Conservation (phyloP, 1,284 basidiomycete genomes). For the Peniophora sp. region DNA sequence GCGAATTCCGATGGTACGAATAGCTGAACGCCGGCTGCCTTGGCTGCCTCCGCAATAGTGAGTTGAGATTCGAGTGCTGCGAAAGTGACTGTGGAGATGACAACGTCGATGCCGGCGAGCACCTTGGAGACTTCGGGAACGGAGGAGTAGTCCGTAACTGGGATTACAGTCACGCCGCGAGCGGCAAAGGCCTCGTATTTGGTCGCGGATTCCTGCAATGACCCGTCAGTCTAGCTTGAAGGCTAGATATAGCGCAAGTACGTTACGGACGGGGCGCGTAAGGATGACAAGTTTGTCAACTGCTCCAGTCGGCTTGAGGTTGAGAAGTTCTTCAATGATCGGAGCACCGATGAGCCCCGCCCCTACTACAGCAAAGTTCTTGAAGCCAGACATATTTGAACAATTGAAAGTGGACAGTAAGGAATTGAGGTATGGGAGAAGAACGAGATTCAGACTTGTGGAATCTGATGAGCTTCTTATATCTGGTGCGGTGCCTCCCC, state of each 20-base stretch:
- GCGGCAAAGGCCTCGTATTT: conserved; percentile 10
- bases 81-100: neutral
- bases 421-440: too few relatives aligned
- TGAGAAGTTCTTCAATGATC: conserved; percentile 15
- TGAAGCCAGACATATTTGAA: conserved; percentile 3
- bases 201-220: neutral
- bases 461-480: too few relatives aligned
- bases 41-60: conserved; percentile 27
- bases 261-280: conserved; percentile 10
- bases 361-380: conserved; percentile 16
- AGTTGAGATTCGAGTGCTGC: neutral
- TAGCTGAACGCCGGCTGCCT: conserved; percentile 26
- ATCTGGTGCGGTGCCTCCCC: too few relatives aligned
- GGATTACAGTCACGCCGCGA: conserved; percentile 2
- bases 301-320: conserved; percentile 9
- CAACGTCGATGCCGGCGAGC: neutral
- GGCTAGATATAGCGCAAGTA: neutral
- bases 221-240: neutral
- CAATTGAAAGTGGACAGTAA: too few relatives aligned
- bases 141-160: conserved; percentile 9
- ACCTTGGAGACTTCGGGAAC: neutral
- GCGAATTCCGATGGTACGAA: conserved; percentile 34
- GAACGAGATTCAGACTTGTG: too few relatives aligned
- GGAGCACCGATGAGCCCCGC: conserved; percentile 15
- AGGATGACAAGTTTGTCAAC: conserved; percentile 8